Percentiles rank a stretch among this genome's conserved stretches.
These are phyloP conservation scores for Cephalotrichum gorgonifer DNA, from an alignment of 2,329 filamentous ascomycete species.

Conservation along the genomic window DNA sequence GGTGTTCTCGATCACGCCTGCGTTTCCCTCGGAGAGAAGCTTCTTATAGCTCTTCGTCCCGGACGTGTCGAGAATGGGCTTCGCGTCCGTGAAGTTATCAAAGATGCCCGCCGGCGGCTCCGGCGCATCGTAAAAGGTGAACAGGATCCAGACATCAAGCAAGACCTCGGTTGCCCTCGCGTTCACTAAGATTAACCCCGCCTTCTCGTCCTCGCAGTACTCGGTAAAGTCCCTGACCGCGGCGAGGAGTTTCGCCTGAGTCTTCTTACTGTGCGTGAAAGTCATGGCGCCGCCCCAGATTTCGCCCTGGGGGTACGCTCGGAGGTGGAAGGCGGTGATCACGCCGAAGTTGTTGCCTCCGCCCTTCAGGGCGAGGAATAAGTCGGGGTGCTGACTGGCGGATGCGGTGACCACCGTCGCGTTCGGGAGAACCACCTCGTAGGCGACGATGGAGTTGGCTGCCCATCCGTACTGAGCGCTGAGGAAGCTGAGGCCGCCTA, in stretches of 20 bases:
- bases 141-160: slow-evolving; percentile 46
- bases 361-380: slow-evolving; percentile 43
- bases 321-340: slow-evolving; percentile 33
- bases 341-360: slow-evolving; percentile 48
- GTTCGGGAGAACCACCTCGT: slow-evolving; percentile 41
- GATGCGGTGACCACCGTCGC: slow-evolving; percentile 36
- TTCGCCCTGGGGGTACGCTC: slow-evolving; percentile 27
- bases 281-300: slow-evolving; percentile 32
- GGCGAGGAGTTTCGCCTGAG: slow-evolving; percentile 25
- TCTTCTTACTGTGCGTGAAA: slow-evolving; percentile 21
- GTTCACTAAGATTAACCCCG: slow-evolving; percentile 45
- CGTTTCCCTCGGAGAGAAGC: slow-evolving; percentile 8
- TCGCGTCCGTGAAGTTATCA: slow-evolving; percentile 21
- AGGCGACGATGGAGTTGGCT: slow-evolving; percentile 36
- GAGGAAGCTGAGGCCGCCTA: slow-evolving; percentile 39
- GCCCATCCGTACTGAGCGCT: slow-evolving; percentile 39
- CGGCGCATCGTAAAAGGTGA: slow-evolving; percentile 52
- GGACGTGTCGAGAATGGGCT: slow-evolving; percentile 17
- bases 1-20: slow-evolving; percentile 20
- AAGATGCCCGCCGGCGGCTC: slow-evolving; percentile 33
- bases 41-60: slow-evolving; percentile 10
- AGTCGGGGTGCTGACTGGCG: slow-evolving; percentile 28
- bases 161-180: slow-evolving; percentile 24
- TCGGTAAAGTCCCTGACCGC: slow-evolving; percentile 38
- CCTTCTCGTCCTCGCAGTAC: slow-evolving; percentile 48